Percentiles rank a stretch among this genome's conserved stretches.
phyloP scores from a whole-genome alignment of 139 green algal genomes.

The Ostreobium quekettii region DNA sequence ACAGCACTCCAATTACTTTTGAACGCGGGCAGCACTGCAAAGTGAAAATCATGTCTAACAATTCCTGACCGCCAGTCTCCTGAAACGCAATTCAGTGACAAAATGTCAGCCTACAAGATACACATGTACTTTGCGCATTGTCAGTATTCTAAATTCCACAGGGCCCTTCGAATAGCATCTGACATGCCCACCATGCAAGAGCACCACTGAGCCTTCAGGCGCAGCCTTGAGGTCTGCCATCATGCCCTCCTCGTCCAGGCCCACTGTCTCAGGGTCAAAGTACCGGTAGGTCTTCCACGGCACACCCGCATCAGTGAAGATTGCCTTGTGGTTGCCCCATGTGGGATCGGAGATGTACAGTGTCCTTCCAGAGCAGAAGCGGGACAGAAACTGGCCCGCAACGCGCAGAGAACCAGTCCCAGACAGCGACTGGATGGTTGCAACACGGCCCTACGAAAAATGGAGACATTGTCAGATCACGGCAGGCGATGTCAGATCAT shows the following conservation, averaged over 20 bases:
- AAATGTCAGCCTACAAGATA: no score
- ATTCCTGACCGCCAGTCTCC: no score
- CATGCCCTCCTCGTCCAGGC: constrained; percentile 94
- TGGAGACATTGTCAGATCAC: no score
- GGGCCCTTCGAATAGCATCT: neutral
- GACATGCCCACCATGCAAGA: constrained; percentile 74
- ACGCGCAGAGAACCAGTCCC: constrained; percentile 91
- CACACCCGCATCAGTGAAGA: constrained; percentile 85
- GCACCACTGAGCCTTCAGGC: constrained; percentile 78
- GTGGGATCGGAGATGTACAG: constrained; percentile 84
- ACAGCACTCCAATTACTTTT: no score
- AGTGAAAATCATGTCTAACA: no score
- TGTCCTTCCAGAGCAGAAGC: constrained; percentile 62
- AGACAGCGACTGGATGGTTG: constrained; percentile 80
- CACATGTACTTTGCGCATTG: no score
- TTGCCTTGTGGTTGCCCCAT: constrained; percentile 94
- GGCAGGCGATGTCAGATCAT: no score
- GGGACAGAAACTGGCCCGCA: constrained; percentile 77
- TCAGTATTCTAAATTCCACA: no score
- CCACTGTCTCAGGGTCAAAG: constrained; percentile 86
- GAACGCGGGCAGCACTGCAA: no score
- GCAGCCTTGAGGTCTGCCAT: constrained; percentile 75
- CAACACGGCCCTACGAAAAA: constrained; percentile 51
- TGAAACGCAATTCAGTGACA: no score
- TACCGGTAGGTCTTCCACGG: constrained; percentile 89